Evolutionary conservation across 2,329 filamentous ascomycete genomes (phyloP).

Genomic region (Dothideomycetes sp.): DNA sequence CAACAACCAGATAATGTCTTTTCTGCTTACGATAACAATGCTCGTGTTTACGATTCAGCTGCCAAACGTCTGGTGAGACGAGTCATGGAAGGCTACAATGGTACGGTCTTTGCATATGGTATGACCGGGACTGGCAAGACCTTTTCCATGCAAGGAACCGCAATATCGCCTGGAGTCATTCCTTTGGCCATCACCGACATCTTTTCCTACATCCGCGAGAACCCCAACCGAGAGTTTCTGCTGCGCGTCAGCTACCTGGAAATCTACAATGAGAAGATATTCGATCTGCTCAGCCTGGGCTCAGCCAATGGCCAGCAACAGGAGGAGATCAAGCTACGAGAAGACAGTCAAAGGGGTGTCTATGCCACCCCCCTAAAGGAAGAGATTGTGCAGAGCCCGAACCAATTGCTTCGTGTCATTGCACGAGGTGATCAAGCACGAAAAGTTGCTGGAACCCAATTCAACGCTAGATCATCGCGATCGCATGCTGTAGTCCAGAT

Average conservation of each 20-base stretch:
- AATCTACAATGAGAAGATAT: slow-evolving; percentile 97
- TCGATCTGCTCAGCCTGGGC: slow-evolving; percentile 73
- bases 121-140: slow-evolving; percentile 99
- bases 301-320: slow-evolving; percentile 51
- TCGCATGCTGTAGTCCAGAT: slow-evolving; percentile 98
- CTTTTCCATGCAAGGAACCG: slow-evolving; percentile 98
- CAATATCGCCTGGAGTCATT: slow-evolving; percentile 89
- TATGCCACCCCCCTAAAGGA: slow-evolving; percentile 95
- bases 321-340: slow-evolving; percentile 93
- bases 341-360: slow-evolving; percentile 91
- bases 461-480: slow-evolving; percentile 90
- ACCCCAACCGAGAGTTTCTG: slow-evolving; percentile 85
- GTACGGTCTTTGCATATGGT: slow-evolving; percentile 95
- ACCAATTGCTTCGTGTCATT: slow-evolving; percentile 87
- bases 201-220: slow-evolving; percentile 97
- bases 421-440: slow-evolving; percentile 85
- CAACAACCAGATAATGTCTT: slow-evolving; percentile 77
- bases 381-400: slow-evolving; percentile 96
- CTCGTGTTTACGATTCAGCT: slow-evolving; percentile 84
- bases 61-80: slow-evolving; percentile 89
- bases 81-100: slow-evolving; percentile 98
- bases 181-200: slow-evolving; percentile 96
- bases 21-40: slow-evolving; percentile 84
- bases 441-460: slow-evolving; percentile 87
- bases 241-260: slow-evolving; percentile 95